These are phyloP conservation scores for Bidens hawaiensis DNA, from an alignment of 140 eudicot genomes.

Conservation along the genomic window DNA sequence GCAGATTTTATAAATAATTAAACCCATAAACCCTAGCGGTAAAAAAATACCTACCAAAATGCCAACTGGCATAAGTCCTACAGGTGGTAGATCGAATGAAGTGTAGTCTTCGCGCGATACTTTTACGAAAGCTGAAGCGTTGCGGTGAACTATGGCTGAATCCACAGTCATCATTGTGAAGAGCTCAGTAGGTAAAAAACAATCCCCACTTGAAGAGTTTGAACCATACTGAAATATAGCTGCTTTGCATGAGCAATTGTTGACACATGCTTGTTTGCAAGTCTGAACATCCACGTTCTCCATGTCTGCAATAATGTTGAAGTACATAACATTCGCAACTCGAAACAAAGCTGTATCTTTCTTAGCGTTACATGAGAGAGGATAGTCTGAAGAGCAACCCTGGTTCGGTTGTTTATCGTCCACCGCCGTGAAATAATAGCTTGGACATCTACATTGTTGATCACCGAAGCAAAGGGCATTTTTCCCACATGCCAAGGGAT, in stretches of 20 bases:
- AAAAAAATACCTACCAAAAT: background rate
- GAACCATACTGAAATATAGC: background rate
- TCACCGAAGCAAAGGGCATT: conserved; percentile 24
- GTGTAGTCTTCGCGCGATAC: conserved; percentile 3
- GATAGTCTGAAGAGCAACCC: conserved; percentile 1
- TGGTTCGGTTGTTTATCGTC: too few species aligned
- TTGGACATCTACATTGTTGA: conserved; percentile 27
- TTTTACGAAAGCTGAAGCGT: conserved; percentile 19
- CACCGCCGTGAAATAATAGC: conserved; percentile 8
- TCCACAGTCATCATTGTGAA: background rate
- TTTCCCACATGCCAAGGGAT: conserved; percentile 32
- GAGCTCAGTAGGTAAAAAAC: background rate
- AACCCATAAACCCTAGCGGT: background rate
- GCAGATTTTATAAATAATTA: background rate
- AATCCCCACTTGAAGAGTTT: background rate
- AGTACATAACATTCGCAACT: background rate
- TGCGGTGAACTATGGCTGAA: background rate
- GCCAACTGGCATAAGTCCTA: background rate
- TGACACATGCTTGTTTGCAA: background rate
- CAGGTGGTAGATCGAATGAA: background rate
- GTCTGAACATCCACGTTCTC: background rate
- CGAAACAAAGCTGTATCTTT: conserved; percentile 8
- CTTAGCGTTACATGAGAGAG: conserved; percentile 18
- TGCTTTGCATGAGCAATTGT: too few species aligned
- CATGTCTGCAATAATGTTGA: background rate